Evolutionary conservation across 768 basidiomycete species (phyloP).

Genomic region (Coprinopsis sp.): DNA sequence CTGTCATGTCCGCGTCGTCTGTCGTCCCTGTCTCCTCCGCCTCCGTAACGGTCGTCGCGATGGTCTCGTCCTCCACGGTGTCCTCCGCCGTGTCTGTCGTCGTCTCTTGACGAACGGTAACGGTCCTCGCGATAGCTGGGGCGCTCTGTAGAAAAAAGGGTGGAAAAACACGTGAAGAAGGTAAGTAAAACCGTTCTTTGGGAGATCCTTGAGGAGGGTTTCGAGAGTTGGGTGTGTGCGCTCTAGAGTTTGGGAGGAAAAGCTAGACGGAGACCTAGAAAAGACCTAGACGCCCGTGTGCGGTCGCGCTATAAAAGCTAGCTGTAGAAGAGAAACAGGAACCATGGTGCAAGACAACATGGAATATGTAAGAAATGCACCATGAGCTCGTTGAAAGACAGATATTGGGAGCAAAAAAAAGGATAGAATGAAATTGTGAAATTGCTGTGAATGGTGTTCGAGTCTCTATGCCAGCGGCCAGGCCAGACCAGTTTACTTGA

Average conservation of each 20-base stretch:
- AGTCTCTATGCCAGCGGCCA: too few relatives aligned
- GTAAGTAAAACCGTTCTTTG: slow-evolving; percentile 35
- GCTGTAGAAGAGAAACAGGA: slow-evolving; percentile 46
- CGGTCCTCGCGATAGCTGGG: slow-evolving; percentile 60
- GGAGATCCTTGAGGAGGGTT: slow-evolving; percentile 10
- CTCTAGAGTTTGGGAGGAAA: slow-evolving; percentile 9
- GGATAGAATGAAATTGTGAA: slow-evolving; percentile 8
- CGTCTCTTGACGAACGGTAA: slow-evolving; percentile 63
- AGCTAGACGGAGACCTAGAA: slow-evolving; percentile 16
- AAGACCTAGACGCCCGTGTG: not conserved
- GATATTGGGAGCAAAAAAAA: slow-evolving; percentile 20
- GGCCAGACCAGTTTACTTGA: too few relatives aligned
- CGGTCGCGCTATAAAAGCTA: slow-evolving; percentile 43
- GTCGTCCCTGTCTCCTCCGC: slow-evolving; percentile 37
- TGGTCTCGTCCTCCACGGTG: slow-evolving; percentile 48
- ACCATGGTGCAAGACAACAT: slow-evolving; percentile 46
- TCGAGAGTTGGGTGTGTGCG: slow-evolving; percentile 17
- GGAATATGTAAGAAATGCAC: slow-evolving; percentile 47
- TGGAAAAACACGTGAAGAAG: slow-evolving; percentile 40
- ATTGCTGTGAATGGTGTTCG: too few relatives aligned
- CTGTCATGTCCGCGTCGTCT: slow-evolving; percentile 44
- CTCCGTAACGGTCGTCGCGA: slow-evolving; percentile 41
- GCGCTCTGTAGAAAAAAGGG: slow-evolving; percentile 44
- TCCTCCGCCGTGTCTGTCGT: slow-evolving; percentile 45
- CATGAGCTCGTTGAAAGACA: slow-evolving; percentile 56